phyloP scores from a whole-genome alignment of 352 stramenopile species.

The Pythium rishiriense region DNA sequence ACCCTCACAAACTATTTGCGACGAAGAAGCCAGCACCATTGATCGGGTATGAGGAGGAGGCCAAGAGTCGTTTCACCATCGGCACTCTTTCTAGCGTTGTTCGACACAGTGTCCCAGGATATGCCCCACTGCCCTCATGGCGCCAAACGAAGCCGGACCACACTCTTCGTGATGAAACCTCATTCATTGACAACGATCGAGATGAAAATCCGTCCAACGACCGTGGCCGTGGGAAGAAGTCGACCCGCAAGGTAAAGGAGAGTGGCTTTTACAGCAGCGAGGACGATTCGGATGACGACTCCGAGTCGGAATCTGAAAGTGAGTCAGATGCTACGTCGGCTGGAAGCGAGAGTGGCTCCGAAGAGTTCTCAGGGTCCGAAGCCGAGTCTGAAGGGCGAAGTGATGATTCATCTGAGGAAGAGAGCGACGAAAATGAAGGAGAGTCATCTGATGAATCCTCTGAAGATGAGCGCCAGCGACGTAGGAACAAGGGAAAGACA shows the following conservation, averaged over 20 bases:
- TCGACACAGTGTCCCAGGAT: conserved; percentile 83
- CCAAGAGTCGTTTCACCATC: conserved; percentile 77
- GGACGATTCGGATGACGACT: conserved; percentile 40
- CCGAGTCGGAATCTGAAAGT: conserved; percentile 34
- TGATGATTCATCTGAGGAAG: conserved; percentile 36
- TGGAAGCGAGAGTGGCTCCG: conserved; percentile 18
- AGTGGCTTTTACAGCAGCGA: conserved; percentile 75
- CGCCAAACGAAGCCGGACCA: conserved; percentile 61
- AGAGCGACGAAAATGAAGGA: conserved; percentile 43
- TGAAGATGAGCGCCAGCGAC: conserved; percentile 41
- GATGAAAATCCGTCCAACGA: conserved; percentile 10
- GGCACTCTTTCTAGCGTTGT: conserved; percentile 88
- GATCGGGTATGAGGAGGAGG: conserved; percentile 73
- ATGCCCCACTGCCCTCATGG: conserved; percentile 77
- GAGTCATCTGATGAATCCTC: conserved; percentile 53
- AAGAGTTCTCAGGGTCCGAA: conserved; percentile 43
- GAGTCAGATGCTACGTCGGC: conserved; percentile 38
- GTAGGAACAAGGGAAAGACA: conserved; percentile 36
- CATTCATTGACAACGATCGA: conserved; percentile 38
- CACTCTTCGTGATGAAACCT: conserved; percentile 73
- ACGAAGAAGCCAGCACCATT: conserved; percentile 79
- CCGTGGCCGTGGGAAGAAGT: conserved; percentile 28
- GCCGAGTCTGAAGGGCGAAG: conserved; percentile 44
- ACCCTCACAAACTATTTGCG: conserved; percentile 75
- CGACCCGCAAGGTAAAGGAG: conserved; percentile 34